A percentile compares a stretch with the other conserved stretches of the same genome.
Conservation (phyloP, 1,139 yeast genomes). For the Nakaseomyces nivariensis region DNA sequence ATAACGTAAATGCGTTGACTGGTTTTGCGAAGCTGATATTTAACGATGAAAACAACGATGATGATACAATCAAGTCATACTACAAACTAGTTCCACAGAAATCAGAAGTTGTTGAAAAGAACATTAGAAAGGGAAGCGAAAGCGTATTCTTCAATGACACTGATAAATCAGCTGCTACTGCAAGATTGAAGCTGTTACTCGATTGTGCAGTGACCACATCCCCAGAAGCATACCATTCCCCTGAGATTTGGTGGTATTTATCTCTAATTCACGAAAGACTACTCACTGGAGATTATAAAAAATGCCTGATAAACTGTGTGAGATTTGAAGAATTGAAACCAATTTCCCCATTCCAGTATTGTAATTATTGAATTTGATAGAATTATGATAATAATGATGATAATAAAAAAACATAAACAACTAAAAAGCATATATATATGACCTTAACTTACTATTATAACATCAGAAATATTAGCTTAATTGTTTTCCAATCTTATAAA, state of each 20-base stretch:
- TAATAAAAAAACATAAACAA: not conserved
- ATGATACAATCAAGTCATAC: constrained; percentile 10
- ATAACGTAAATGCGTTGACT: constrained; percentile 49
- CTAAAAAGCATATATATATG: too few relatives aligned
- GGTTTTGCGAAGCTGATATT: constrained; percentile 57
- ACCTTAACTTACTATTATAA: too few relatives aligned
- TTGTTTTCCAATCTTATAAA: too few relatives aligned
- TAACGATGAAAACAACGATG: constrained; percentile 14
- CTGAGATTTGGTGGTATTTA: constrained; percentile 70
- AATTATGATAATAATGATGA: too few relatives aligned
- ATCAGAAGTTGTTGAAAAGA: constrained; percentile 1
- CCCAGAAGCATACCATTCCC: constrained; percentile 43
- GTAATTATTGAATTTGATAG: constrained; percentile 8
- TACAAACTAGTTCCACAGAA: constrained; percentile 7
- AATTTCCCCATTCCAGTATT: constrained; percentile 37
- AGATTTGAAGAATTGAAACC: constrained; percentile 60
- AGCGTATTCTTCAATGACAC: constrained; percentile 34
- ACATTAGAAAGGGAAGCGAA: not conserved
- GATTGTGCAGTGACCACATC: constrained; percentile 45
- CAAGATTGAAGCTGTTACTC: constrained; percentile 52
- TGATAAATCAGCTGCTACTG: constrained; percentile 56
- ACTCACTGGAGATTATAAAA: constrained; percentile 46
- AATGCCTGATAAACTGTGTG: constrained; percentile 57
- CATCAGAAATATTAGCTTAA: too few relatives aligned
- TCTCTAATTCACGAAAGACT: constrained; percentile 54